phyloP scores from a whole-genome alignment of 306 rosid genomes.

The Urtica urens region DNA sequence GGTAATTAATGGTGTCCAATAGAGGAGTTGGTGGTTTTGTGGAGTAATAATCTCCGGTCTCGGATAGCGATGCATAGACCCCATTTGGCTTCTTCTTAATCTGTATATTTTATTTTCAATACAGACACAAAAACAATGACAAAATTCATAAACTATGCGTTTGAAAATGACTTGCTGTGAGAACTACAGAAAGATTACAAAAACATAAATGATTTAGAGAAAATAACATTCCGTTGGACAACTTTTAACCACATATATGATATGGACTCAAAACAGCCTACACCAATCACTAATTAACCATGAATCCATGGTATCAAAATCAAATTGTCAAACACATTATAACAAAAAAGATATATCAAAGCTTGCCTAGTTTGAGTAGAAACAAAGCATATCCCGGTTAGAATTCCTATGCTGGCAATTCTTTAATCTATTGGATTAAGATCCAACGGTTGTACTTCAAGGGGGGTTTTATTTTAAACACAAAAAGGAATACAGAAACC shows the following conservation, averaged over 20 bases:
- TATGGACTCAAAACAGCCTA: too few species aligned
- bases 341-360: too few species aligned
- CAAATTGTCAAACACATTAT: too few species aligned
- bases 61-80: slow-evolving; percentile 68
- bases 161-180: neutral
- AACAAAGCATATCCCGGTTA: too few species aligned
- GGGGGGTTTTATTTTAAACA: too few species aligned
- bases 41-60: slow-evolving; percentile 54
- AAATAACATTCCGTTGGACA: neutral
- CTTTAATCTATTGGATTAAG: too few species aligned
- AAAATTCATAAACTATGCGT: neutral
- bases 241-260: neutral
- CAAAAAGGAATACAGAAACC: too few species aligned
- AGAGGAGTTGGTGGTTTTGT: slow-evolving; percentile 89
- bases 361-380: too few species aligned
- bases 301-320: too few species aligned
- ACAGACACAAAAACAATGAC: neutral
- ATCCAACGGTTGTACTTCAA: too few species aligned
- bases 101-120: slow-evolving; percentile 19
- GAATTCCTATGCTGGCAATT: too few species aligned
- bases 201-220: neutral
- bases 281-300: too few species aligned
- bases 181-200: neutral
- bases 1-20: slow-evolving; percentile 76
- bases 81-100: slow-evolving; percentile 40